Conservation (phyloP, 371 early-diverging fungal genomes). For the Haplosporangium sp. region DNA sequence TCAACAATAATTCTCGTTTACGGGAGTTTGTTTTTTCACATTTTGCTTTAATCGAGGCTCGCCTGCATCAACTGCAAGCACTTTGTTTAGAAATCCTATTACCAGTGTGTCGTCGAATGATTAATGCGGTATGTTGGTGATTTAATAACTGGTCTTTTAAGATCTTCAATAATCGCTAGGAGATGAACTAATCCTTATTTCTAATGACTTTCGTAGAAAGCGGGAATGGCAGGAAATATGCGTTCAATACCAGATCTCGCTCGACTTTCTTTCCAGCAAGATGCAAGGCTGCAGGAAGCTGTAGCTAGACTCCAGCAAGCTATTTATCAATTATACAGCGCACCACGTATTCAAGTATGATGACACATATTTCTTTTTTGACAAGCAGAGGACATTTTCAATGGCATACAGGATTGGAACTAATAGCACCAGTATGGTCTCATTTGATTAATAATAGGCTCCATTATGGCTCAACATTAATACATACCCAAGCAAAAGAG, state of each 20-base stretch:
- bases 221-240: conserved; percentile 17
- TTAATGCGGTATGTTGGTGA: conserved; percentile 28
- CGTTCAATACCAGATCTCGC: conserved; percentile 53
- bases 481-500: conserved; percentile 68
- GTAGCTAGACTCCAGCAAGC: conserved; percentile 65
- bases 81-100: conserved; percentile 63
- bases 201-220: conserved; percentile 29
- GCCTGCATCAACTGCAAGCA: conserved; percentile 70
- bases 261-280: conserved; percentile 65
- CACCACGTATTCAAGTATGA: conserved; percentile 72
- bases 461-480: conserved; percentile 77
- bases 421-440: background rate
- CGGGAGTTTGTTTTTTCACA: conserved; percentile 76
- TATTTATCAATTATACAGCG: conserved; percentile 65
- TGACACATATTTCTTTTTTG: background rate
- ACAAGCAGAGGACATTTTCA: no score
- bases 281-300: conserved; percentile 61
- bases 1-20: conserved; percentile 63
- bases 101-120: conserved; percentile 57
- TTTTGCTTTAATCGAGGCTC: conserved; percentile 72
- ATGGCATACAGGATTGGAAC: background rate
- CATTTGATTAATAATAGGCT: conserved; percentile 52
- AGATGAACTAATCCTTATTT: background rate
- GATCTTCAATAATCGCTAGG: background rate
- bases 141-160: background rate